Evolutionary conservation across 148 eudicot species (phyloP), one percentile per base, ranked within the genome.

Genomic region (Talinum fruticosum): DNA sequence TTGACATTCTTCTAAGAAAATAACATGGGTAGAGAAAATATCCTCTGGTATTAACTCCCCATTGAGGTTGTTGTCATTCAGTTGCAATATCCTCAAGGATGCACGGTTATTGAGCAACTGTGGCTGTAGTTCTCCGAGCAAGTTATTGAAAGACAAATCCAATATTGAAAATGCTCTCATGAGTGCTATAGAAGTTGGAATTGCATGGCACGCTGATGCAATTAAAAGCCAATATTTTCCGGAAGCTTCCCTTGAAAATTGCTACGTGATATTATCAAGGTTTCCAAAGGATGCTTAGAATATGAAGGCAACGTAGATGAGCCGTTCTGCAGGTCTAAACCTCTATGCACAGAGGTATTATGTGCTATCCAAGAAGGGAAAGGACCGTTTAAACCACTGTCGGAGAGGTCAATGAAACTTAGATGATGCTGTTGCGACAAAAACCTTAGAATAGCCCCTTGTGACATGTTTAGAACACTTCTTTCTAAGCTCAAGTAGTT

Each of bases 281-380:
- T 19, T 7, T 12, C 3, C 21, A 73, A 54, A 37, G 29, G 0
- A 16, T 36, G 47, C 10, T 15, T 8, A 33, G 29, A 29, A 23
- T 23, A 13, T 10, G 16, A 24, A 73, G 29, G 65, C 21, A 73
- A 54, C 13, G 68, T 74, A 10, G 35, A 23, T 10, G 49, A 74
- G 76, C 59, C 59, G 51, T 74, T 73, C 15, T 10, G 6, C 15
- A 67, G 44, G 7, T 33, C 16, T 14, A 49, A 51, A 72, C 0
- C 4, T 33, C 3, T 14, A 6, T 69, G 59, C 10, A 13, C 32
- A 3, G 75, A 15, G n/a, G 66, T 77, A 13, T n/a, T 61, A 0
- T 23, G 15, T 6, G 71, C 30, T 54, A 59, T 44, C 75, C 79
- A 82, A 71, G 51, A 5, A n/a, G 81, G 84, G 62, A 82, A 78